A percentile compares a stretch with the other conserved stretches of the same genome.
Conservation (phyloP, 2,329 filamentous ascomycete species). For the Penicillium frequentans region DNA sequence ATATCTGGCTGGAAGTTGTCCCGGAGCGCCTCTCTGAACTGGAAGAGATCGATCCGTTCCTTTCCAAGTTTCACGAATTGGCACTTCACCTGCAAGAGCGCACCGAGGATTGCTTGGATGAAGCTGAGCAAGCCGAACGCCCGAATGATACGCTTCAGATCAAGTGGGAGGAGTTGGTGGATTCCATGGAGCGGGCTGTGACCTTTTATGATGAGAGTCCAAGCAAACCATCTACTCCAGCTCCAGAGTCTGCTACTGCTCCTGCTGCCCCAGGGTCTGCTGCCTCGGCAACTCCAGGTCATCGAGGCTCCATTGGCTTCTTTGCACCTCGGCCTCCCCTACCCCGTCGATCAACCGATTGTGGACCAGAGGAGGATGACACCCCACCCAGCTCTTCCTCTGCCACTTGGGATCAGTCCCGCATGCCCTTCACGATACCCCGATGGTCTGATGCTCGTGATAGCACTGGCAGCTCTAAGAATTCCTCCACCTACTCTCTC, state of each 20-base stretch:
- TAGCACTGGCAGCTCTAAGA: constrained; percentile 46
- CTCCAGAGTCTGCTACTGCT: constrained; percentile 32
- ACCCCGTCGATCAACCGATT: constrained; percentile 41
- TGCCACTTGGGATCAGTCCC: constrained; percentile 43
- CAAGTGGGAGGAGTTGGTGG: constrained; percentile 52
- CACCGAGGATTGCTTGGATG: constrained; percentile 47
- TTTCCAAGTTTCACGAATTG: constrained; percentile 45
- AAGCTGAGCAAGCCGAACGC: constrained; percentile 50
- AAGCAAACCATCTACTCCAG: constrained; percentile 40
- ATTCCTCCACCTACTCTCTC: constrained; percentile 48
- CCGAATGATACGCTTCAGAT: constrained; percentile 47
- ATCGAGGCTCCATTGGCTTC: constrained; percentile 44
- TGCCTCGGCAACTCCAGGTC: constrained; percentile 17
- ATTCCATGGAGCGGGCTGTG: constrained; percentile 46
- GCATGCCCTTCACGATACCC: constrained; percentile 42
- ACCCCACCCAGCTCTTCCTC: constrained; percentile 47
- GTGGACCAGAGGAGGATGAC: constrained; percentile 43
- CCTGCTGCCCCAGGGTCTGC: constrained; percentile 26
- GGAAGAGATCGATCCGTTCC: constrained; percentile 37
- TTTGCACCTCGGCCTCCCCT: constrained; percentile 40
- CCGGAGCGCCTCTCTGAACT: constrained; percentile 41
- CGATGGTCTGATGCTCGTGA: constrained; percentile 43
- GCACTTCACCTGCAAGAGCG: constrained; percentile 45
- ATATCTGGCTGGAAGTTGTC: constrained; percentile 50
- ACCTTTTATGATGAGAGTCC: constrained; percentile 44